A percentile compares a stretch with the other conserved stretches of the same genome.
Evolutionary conservation across 75 land plant genomes (phyloP).

Genomic region (Isoetes taiwanensis): DNA sequence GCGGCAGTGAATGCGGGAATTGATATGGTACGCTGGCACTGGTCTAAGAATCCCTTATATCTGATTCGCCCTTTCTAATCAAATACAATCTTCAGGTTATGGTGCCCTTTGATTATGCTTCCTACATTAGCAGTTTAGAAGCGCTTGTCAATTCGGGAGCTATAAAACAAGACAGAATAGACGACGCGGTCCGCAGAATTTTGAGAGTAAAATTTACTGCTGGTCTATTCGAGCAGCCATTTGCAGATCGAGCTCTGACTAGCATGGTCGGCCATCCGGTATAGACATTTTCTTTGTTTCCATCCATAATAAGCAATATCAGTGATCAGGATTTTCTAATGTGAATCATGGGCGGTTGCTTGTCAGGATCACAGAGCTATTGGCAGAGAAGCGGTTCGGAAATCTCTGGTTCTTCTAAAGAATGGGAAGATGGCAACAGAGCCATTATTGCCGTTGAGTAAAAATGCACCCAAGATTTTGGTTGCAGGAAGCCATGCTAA

Average conservation of each 20-base stretch:
- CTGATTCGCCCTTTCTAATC: not conserved
- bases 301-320: no score
- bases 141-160: constrained; percentile 45
- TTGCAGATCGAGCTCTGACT: not conserved
- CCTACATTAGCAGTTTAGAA: constrained; percentile 42
- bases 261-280: not conserved
- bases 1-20: constrained; percentile 66
- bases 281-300: no score
- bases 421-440: constrained; percentile 44
- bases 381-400: constrained; percentile 65
- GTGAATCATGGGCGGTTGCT: not conserved
- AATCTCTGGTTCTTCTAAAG: constrained; percentile 70
- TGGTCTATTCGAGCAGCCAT: constrained; percentile 48
- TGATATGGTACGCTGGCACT: constrained; percentile 43
- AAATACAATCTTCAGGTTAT: constrained; percentile 37
- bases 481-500: constrained; percentile 79
- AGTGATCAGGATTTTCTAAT: no score
- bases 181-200: constrained; percentile 74
- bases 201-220: constrained; percentile 65
- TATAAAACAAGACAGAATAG: constrained; percentile 45
- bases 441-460: constrained; percentile 56
- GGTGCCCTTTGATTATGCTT: constrained; percentile 57
- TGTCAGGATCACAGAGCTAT: constrained; percentile 39
- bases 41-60: not conserved
- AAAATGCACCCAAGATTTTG: constrained; percentile 47